phyloP scores from a whole-genome alignment of 2,329 filamentous ascomycete species.

The Drechslera avenae region DNA sequence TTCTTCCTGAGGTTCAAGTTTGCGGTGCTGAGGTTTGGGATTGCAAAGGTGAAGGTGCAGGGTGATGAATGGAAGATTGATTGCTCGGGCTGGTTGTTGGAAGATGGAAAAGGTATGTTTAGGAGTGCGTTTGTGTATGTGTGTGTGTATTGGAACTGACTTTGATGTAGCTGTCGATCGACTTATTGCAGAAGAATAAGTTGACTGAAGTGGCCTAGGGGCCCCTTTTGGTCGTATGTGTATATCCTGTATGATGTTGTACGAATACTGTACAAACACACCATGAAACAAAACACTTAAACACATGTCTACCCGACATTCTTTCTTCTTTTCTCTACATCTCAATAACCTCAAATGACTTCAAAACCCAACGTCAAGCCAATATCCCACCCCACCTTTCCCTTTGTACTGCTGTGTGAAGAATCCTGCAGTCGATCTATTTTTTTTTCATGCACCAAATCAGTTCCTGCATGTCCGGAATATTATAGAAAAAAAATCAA shows the following conservation, averaged over 20 bases:
- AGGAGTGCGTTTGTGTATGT: too few relatives aligned
- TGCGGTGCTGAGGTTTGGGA: conserved; percentile 41
- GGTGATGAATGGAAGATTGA: conserved; percentile 47
- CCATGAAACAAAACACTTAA: too few relatives aligned
- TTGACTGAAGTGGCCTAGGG: too few relatives aligned
- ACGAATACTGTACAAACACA: too few relatives aligned
- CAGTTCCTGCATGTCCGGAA: too few relatives aligned
- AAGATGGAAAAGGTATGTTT: conserved; percentile 45
- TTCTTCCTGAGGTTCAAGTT: conserved; percentile 46
- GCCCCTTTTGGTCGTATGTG: too few relatives aligned
- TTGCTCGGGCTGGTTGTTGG: conserved; percentile 40
- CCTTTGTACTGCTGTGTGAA: conserved; percentile 23
- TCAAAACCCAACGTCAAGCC: conserved; percentile 4
- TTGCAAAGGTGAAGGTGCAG: conserved; percentile 36
- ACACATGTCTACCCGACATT: too few relatives aligned
- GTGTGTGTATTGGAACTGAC: conserved; percentile 8
- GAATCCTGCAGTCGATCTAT: conserved; percentile 16
- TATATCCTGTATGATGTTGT: too few relatives aligned
- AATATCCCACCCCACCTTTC: conserved; percentile 21
- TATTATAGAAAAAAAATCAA: too few relatives aligned
- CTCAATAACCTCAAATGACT: too few relatives aligned
- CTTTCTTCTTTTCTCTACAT: too few relatives aligned
- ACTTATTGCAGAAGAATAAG: conserved; percentile 35
- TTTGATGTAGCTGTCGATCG: conserved; percentile 37
- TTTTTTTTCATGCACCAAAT: too few relatives aligned